Percentiles rank a stretch among this genome's conserved stretches.
Evolutionary conservation across 306 rosid genomes (phyloP).

Genomic region (Quercus rubra): DNA sequence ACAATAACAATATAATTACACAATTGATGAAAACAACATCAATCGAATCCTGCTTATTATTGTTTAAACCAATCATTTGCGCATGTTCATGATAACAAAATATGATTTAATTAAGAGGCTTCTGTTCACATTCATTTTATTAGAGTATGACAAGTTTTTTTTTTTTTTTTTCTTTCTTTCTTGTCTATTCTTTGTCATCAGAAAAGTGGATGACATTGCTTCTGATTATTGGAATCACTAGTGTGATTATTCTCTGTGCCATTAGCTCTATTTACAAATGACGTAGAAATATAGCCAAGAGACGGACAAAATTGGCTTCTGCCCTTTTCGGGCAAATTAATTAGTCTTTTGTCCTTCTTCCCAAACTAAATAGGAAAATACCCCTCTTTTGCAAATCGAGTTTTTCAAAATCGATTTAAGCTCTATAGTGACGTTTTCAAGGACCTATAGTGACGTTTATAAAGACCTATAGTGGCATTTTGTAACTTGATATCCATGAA

Average conservation of each 20-base stretch:
- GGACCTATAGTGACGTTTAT: too few relatives aligned
- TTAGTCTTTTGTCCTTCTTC: too few relatives aligned
- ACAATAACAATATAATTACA: background rate
- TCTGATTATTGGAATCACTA: background rate
- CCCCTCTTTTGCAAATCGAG: too few relatives aligned
- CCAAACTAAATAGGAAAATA: too few relatives aligned
- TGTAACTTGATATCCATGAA: too few relatives aligned
- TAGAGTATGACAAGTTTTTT: background rate
- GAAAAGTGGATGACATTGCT: background rate
- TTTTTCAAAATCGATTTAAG: too few relatives aligned
- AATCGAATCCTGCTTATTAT: background rate
- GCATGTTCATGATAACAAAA: too few relatives aligned
- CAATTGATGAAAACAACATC: background rate
- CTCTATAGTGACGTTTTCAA: too few relatives aligned
- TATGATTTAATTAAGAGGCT: too few relatives aligned
- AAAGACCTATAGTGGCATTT: too few relatives aligned
- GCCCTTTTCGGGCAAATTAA: too few relatives aligned
- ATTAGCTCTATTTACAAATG: background rate
- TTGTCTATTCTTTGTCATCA: background rate
- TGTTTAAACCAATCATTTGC: background rate
- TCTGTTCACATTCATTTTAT: background rate
- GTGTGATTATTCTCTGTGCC: conserved; percentile 1
- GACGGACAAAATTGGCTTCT: too few relatives aligned
- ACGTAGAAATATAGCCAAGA: background rate
- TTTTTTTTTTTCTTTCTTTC: background rate